Evolutionary conservation across 73 alveolate species (phyloP).

Genomic region (Breviolum minutum): DNA sequence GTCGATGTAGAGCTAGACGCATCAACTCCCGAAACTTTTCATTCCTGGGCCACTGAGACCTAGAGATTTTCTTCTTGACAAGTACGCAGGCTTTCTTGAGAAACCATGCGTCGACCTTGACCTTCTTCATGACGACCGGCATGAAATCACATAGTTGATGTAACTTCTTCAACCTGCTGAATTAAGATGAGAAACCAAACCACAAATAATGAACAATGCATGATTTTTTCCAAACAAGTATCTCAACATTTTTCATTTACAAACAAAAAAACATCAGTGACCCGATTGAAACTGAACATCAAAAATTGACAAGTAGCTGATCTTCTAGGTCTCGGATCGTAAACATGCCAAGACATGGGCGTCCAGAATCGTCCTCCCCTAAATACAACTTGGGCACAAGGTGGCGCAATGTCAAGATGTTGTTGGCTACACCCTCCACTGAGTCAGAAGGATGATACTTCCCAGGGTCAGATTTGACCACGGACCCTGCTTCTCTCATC

Average conservation of each 20-base stretch:
- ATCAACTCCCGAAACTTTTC: background rate
- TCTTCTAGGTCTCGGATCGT: background rate
- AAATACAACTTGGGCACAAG: background rate
- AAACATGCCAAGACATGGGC: background rate
- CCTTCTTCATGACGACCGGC: background rate
- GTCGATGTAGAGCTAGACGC: too few relatives aligned
- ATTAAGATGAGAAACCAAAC: background rate
- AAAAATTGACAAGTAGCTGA: background rate
- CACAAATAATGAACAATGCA: background rate
- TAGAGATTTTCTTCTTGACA: background rate
- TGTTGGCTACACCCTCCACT: background rate
- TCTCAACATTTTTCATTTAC: background rate
- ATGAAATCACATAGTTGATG: background rate
- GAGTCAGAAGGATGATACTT: background rate
- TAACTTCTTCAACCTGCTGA: background rate
- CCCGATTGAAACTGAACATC: background rate
- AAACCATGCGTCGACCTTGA: slow-evolving; percentile 7
- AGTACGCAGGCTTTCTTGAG: background rate
- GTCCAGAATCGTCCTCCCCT: background rate
- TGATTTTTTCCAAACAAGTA: background rate
- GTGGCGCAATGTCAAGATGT: background rate
- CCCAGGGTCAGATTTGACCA: background rate
- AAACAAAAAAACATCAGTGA: background rate
- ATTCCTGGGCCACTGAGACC: background rate
- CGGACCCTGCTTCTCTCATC: background rate